These are phyloP conservation scores for Mycena olivaceomarginata DNA, from an alignment of 768 basidiomycete genomes.

Conservation along the genomic window DNA sequence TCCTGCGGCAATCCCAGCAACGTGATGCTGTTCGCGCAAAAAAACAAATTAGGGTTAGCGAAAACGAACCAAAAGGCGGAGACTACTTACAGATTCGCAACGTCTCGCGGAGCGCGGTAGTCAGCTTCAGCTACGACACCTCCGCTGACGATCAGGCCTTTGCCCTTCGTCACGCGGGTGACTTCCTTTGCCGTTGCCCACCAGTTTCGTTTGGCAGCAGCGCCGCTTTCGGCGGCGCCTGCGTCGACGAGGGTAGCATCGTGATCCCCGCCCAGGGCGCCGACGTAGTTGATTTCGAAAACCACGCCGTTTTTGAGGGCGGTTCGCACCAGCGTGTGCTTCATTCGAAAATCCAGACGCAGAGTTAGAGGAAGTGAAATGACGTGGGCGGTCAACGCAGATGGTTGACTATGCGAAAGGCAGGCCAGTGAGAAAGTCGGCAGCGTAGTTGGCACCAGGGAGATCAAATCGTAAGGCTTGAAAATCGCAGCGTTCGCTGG, in stretches of 20 bases:
- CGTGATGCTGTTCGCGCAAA: slow-evolving; percentile 67
- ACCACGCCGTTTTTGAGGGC: slow-evolving; percentile 89
- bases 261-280: slow-evolving; percentile 80
- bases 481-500: slow-evolving; percentile 80
- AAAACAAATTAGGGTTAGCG: slow-evolving; percentile 10
- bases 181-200: slow-evolving; percentile 89
- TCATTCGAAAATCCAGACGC: slow-evolving; percentile 87
- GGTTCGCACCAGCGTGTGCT: slow-evolving; percentile 88
- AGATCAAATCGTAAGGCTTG: slow-evolving; percentile 84
- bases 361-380: slow-evolving; percentile 87
- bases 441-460: slow-evolving; percentile 84
- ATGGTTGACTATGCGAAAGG: slow-evolving; percentile 86
- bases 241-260: slow-evolving; percentile 66
- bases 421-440: slow-evolving; percentile 87
- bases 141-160: slow-evolving; percentile 82
- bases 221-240: slow-evolving; percentile 71
- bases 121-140: slow-evolving; percentile 79
- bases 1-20: slow-evolving; percentile 84
- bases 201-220: slow-evolving; percentile 84
- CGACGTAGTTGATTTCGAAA: slow-evolving; percentile 89
- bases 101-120: slow-evolving; percentile 82
- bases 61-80: not conserved
- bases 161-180: slow-evolving; percentile 87
- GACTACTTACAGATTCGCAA: slow-evolving; percentile 82
- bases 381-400: slow-evolving; percentile 86